Evolutionary conservation across 352 stramenopile species (phyloP).

Genomic region (Globisporangium okanoganense): DNA sequence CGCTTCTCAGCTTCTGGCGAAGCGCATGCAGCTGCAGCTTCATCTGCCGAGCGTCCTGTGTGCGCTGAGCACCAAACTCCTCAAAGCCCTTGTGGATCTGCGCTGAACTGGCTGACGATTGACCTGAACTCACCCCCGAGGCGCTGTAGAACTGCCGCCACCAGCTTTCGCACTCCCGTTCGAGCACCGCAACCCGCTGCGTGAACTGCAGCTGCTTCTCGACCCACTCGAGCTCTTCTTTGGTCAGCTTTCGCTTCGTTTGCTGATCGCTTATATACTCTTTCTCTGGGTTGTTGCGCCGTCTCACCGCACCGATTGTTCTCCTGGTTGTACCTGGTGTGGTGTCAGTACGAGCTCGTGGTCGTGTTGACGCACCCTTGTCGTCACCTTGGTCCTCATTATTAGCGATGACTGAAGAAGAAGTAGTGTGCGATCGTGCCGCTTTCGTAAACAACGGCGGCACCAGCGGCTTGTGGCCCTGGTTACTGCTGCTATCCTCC

Average conservation of each 20-base stretch:
- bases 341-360: background rate
- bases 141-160: conserved; percentile 51
- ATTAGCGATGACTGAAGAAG: background rate
- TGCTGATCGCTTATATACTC: background rate
- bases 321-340: background rate
- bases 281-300: conserved; percentile 12
- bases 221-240: conserved; percentile 47
- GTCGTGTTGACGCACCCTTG: background rate
- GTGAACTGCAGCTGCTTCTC: conserved; percentile 62
- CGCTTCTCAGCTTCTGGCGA: conserved; percentile 20
- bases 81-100: conserved; percentile 42
- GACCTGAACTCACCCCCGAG: conserved; percentile 12
- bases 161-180: conserved; percentile 48
- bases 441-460: conserved; percentile 11
- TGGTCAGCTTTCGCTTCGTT: conserved; percentile 23
- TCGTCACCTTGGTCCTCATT: background rate
- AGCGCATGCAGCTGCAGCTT: conserved; percentile 33
- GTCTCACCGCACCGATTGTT: conserved; percentile 23
- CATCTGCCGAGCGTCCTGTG: conserved; percentile 29
- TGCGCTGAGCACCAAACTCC: conserved; percentile 26
- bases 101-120: conserved; percentile 14
- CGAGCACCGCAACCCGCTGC: conserved; percentile 29
- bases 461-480: conserved; percentile 9
- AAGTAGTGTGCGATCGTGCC: background rate
- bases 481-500: background rate